These are phyloP conservation scores for Boletus tomentosulus DNA, from an alignment of 768 basidiomycete genomes.

Conservation along the genomic window DNA sequence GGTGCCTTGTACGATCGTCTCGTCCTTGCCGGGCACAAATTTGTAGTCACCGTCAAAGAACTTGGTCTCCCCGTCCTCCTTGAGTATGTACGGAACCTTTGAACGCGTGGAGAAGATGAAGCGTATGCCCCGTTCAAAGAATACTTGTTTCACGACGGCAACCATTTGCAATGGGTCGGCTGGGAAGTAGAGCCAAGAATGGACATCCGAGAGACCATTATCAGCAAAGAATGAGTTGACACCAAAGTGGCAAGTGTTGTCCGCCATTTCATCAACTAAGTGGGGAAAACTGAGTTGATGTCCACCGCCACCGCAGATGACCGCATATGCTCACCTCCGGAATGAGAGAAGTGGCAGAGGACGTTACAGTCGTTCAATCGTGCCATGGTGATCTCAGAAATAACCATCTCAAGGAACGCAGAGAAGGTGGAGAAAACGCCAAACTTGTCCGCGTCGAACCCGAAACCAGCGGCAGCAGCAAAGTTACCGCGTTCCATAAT, in stretches of 20 bases:
- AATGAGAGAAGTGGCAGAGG: conserved; percentile 85
- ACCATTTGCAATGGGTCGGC: conserved; percentile 80
- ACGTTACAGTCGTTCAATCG: conserved; percentile 86
- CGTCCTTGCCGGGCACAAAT: conserved; percentile 84
- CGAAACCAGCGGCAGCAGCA: conserved; percentile 82
- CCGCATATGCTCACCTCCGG: conserved; percentile 53
- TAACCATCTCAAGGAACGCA: conserved; percentile 87
- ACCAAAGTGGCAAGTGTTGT: conserved; percentile 62
- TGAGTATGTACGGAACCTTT: conserved; percentile 83
- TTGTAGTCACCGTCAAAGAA: conserved; percentile 69
- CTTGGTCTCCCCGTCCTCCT: conserved; percentile 62
- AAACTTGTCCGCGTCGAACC: conserved; percentile 75
- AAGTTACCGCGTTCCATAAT: conserved; percentile 87
- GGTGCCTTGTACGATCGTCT: conserved; percentile 70
- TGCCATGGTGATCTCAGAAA: conserved; percentile 92
- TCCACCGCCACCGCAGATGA: neutral
- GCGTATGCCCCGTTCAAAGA: conserved; percentile 78
- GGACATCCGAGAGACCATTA: conserved; percentile 77
- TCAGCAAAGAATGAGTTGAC: conserved; percentile 87
- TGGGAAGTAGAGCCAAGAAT: conserved; percentile 84
- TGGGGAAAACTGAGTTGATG: neutral
- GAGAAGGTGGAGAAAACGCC: conserved; percentile 91
- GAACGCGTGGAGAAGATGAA: conserved; percentile 89
- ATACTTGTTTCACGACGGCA: conserved; percentile 69
- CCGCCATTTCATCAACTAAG: conserved; percentile 67